phyloP scores from a whole-genome alignment of 2,329 filamentous ascomycete genomes.

The Talaromyces sp. region DNA sequence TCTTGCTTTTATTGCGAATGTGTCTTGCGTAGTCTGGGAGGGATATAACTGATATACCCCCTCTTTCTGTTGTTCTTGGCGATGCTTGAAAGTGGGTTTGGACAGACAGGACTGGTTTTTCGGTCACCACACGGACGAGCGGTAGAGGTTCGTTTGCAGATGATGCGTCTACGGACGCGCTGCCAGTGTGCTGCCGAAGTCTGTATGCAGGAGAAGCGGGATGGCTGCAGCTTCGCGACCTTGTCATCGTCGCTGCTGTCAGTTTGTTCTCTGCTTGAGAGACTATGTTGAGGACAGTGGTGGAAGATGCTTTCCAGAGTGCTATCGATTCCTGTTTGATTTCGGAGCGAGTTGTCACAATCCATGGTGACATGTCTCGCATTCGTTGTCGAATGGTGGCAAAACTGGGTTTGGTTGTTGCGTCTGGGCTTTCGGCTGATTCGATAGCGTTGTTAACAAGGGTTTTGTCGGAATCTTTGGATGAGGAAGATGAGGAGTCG shows the following conservation, averaged over 20 bases:
- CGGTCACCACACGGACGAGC: background rate
- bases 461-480: conserved; percentile 1
- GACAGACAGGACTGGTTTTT: conserved; percentile 3
- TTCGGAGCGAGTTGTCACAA: background rate
- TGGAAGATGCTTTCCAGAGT: conserved; percentile 1
- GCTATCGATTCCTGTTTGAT: conserved; percentile 5
- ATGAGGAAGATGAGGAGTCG: background rate
- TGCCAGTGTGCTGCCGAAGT: background rate
- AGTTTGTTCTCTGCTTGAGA: background rate
- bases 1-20: conserved; percentile 27
- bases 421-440: background rate
- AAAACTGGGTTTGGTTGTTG: background rate
- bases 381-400: conserved; percentile 12
- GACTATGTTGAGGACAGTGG: background rate
- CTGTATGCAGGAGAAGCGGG: background rate
- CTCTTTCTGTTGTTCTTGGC: background rate
- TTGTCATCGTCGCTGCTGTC: background rate
- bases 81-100: conserved; percentile 19
- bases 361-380: conserved; percentile 15
- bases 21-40: conserved; percentile 23
- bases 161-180: background rate
- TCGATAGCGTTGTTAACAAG: background rate
- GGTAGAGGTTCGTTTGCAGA: background rate
- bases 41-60: background rate
- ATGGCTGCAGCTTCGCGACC: background rate